These are phyloP conservation scores for Debaryomyces sp. DNA, from an alignment of 1,139 yeast genomes.

Conservation along the genomic window DNA sequence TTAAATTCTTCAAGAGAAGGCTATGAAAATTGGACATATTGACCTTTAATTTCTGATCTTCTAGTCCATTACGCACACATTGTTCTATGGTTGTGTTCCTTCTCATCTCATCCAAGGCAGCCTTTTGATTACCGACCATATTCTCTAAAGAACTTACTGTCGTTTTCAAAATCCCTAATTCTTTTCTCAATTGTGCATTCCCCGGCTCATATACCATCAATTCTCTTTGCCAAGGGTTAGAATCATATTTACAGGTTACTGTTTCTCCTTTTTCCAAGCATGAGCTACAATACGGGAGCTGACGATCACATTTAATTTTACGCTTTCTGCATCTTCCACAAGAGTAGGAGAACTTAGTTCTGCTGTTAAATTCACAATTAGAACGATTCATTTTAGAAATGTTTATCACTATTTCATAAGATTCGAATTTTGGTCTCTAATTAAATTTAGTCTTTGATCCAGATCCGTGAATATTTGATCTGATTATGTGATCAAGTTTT, in stretches of 20 bases:
- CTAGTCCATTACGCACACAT: not conserved
- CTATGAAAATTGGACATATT: not conserved
- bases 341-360: conserved; percentile 13
- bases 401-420: not conserved
- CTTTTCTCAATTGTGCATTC: not conserved
- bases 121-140: not conserved
- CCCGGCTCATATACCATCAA: not conserved
- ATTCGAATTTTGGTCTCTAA: not conserved
- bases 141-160: not conserved
- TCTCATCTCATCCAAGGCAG: not conserved
- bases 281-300: conserved; percentile 28
- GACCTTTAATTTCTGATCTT: not conserved
- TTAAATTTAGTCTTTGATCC: not conserved
- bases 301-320: conserved; percentile 35
- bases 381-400: not conserved
- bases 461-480: not conserved
- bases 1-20: not conserved
- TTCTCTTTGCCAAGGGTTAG: conserved; percentile 14
- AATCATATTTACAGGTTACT: conserved; percentile 26
- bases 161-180: not conserved
- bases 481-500: not conserved
- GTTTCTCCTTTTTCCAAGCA: conserved; percentile 24
- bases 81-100: not conserved
- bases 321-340: conserved; percentile 33
- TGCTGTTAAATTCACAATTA: not conserved